Evolutionary conservation across 768 basidiomycete genomes (phyloP), one percentile per base, ranked within the genome.

Genomic region (Termitomyces sp.): DNA sequence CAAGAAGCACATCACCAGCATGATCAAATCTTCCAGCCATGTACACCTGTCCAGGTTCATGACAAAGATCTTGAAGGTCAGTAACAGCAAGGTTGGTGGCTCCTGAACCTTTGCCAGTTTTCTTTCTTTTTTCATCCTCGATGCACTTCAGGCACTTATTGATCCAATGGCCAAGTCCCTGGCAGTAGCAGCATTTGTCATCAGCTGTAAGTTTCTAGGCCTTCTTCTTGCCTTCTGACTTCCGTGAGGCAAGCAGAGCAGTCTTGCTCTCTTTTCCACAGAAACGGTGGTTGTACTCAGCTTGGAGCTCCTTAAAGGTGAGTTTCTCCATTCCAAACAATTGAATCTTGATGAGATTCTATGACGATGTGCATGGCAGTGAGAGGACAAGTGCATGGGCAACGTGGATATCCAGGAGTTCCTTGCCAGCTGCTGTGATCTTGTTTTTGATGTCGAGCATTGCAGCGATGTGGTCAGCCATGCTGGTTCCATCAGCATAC

Each of bases 71-170:
- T 45, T 19, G 23, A 21, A 54, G 43, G 14, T 46, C 23, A 46
- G 43, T 54, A 4, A 38, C 12, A 8, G 49, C 21, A 27, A 51
- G 49, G 49, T 51, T 35, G 25, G 49, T 35, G 23, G 49, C 1
- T 40, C 37, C 38, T 40, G 35, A 51, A 25, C 49, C 23, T 19
- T 51, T 27, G n/a, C 37, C 49, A 9, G 14, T 7, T 16, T 51
- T 51, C 49, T 51, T 51, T 35, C 38, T 29, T 35, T 51, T 40
- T 35, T 51, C 49, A 46, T 46, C 35, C 53, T 54, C 14, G 34
- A 16, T 10, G 0, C 19, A 8, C 25, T 54, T 54, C 0, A 34
- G 53, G 53, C 53, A 53, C 21, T 19, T 19, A 14, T 53, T 53
- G 23, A n/a, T 21, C 32, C 42, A 53, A 5, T 53, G 52, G 5